Evolutionary conservation across 2,329 filamentous ascomycete species (phyloP), one percentile per base, ranked within the genome.

Genomic region (Elsinoe necatrix): DNA sequence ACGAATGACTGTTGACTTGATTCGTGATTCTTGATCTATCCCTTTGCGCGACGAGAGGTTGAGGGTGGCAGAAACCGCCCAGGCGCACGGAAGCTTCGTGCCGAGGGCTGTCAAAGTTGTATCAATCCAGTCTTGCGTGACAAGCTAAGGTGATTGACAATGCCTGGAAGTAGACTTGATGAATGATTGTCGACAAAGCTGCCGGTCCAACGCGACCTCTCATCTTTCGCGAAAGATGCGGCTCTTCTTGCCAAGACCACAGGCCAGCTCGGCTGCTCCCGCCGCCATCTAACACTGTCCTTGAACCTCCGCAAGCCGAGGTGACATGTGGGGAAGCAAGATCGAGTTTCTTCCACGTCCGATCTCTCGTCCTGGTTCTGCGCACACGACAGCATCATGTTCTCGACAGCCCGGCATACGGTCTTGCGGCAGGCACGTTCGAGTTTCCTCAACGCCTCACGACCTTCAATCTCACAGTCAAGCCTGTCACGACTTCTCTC

Each of bases 401-500:
- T 61, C 35, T 59, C 61, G 39, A 48, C 47, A 55, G 61, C 56
- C 35, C 55, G 58, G 55, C 56, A 60, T 21, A 60, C 61, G 4
- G 59, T 57, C 34, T 43, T 62, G 37, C 59, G 61, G 54, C 61
- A 61, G 42, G 59, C 61, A 8, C 57, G 61, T 27, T 61, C 63
- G 25, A 64, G 63, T 45, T 66, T 65, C 47, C 64, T 71, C 56
- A 61, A 62, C 23, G 64, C 63, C 31, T 54, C 62, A 12, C 58
- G 58, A 50, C 65, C 67, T 58, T 66, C 68, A 68, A 67, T 74
- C 69, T 57, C 70, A 73, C 62, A 71, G 74, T 66, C 82, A 57
- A 77, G 80, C 60, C 73, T 86, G 62, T 78, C 79, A 64, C 81
- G 87, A 65, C 77, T 95, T 60, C 79, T 95, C 58, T 96, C 91